Evolutionary conservation across 805 yeast species (phyloP).

Genomic region (Saccharomycopsis schoenii): DNA sequence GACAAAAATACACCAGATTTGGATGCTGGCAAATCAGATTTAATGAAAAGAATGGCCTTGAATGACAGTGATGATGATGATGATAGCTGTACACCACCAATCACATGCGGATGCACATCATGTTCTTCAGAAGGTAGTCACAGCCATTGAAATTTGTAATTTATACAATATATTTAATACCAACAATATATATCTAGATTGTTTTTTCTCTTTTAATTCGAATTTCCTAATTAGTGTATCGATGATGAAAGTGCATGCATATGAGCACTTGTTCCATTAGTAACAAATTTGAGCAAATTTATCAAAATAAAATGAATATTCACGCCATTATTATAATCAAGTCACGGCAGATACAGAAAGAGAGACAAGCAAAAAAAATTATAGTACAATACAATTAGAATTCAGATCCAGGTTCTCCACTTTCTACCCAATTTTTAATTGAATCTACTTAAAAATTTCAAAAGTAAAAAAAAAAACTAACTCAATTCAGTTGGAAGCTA

Average conservation of each 20-base stretch:
- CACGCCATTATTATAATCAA: not conserved
- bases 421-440: not conserved
- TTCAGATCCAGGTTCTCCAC: too few species aligned
- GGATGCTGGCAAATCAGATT: not conserved
- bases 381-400: not conserved
- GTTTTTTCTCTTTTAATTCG: not conserved
- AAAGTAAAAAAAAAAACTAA: too few species aligned
- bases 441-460: too few species aligned
- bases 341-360: not conserved
- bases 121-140: conserved; percentile 8
- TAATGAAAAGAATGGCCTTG: conserved; percentile 15
- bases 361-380: not conserved
- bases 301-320: not conserved
- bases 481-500: not conserved
- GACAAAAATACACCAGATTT: not conserved
- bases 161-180: not conserved
- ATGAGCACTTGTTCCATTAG: not conserved
- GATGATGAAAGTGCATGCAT: not conserved
- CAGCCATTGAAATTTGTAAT: not conserved
- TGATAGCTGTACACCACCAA: conserved; percentile 18
- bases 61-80: conserved; percentile 10
- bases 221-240: not conserved
- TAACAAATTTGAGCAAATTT: not conserved
- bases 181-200: not conserved
- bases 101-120: conserved; percentile 17